These are phyloP conservation scores for Heracleum sosnowskyi DNA, from an alignment of 129 eudicot genomes.

Conservation along the genomic window DNA sequence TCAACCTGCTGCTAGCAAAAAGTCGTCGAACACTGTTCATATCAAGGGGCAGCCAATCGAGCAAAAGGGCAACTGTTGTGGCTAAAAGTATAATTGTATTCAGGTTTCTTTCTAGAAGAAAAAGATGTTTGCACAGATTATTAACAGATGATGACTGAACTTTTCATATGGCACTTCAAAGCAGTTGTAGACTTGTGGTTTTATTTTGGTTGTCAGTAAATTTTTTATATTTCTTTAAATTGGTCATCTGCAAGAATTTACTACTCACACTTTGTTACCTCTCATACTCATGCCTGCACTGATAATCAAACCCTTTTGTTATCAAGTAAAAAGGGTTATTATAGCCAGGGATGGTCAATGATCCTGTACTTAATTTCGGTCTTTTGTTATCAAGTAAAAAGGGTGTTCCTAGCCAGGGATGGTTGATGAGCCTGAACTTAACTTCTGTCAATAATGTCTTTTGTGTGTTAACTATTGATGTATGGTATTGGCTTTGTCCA, in stretches of 20 bases:
- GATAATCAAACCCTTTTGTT: background rate
- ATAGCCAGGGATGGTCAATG: background rate
- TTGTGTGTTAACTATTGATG: background rate
- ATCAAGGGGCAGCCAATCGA: constrained; percentile 86
- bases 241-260: background rate
- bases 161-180: constrained; percentile 15
- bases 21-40: constrained; percentile 42
- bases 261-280: background rate
- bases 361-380: background rate
- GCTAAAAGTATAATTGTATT: constrained; percentile 23
- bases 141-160: constrained; percentile 9
- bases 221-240: background rate
- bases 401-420: too few species aligned
- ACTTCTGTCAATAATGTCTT: too few species aligned
- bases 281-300: background rate
- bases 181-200: constrained; percentile 13
- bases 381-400: too few species aligned
- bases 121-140: background rate
- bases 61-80: constrained; percentile 88
- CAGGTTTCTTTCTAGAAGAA: background rate
- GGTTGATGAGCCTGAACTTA: too few species aligned
- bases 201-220: background rate
- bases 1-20: constrained; percentile 53
- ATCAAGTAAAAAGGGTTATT: background rate
- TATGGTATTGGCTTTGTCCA: background rate